Conservation (phyloP, 2,329 filamentous ascomycete species). For the Fonsecaea nubica region DNA sequence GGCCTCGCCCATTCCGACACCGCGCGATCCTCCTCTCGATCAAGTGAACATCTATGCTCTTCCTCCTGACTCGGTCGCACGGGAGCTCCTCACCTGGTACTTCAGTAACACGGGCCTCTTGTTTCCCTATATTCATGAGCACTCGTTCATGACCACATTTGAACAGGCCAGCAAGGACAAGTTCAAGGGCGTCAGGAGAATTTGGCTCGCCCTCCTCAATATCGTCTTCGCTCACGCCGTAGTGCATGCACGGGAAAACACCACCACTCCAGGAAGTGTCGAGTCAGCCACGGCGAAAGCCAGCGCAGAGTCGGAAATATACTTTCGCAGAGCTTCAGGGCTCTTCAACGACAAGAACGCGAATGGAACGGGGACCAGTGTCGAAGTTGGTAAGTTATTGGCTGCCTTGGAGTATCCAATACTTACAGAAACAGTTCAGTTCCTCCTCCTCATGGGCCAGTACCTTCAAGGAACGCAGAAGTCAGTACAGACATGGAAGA, state of each 20-base stretch:
- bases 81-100: slow-evolving; percentile 19
- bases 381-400: slow-evolving; percentile 52
- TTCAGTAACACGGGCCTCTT: slow-evolving; percentile 47
- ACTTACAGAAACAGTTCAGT: slow-evolving; percentile 50
- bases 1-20: background rate
- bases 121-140: slow-evolving; percentile 51
- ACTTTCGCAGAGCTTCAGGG: slow-evolving; percentile 53
- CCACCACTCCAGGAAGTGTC: slow-evolving; percentile 44
- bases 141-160: slow-evolving; percentile 47
- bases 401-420: background rate
- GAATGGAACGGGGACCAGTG: slow-evolving; percentile 51
- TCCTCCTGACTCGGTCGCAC: slow-evolving; percentile 40
- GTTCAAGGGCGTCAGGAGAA: slow-evolving; percentile 50
- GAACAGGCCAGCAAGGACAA: slow-evolving; percentile 43
- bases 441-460: slow-evolving; percentile 57
- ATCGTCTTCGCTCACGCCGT: slow-evolving; percentile 59
- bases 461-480: slow-evolving; percentile 63
- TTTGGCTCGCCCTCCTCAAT: slow-evolving; percentile 60
- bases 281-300: slow-evolving; percentile 46
- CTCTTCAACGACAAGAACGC: slow-evolving; percentile 54
- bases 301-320: slow-evolving; percentile 53
- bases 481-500: slow-evolving; percentile 61
- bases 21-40: background rate
- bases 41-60: slow-evolving; percentile 44
- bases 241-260: slow-evolving; percentile 21